These are phyloP conservation scores for Colletotrichum shisoi DNA, from an alignment of 2,329 filamentous ascomycete genomes.

Conservation along the genomic window DNA sequence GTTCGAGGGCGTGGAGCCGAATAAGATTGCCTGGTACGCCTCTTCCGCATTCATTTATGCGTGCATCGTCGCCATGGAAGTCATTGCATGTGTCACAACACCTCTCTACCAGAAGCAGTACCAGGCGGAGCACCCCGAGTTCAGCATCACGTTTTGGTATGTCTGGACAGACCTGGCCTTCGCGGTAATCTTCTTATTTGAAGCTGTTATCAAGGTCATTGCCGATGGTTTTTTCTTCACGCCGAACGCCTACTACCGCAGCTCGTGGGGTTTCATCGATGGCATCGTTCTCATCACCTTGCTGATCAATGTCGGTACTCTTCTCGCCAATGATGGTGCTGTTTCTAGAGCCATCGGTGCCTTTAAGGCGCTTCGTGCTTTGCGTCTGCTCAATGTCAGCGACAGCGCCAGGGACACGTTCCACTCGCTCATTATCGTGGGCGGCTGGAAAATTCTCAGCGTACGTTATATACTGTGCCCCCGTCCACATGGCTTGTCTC, in stretches of 20 bases:
- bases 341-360: slow-evolving; percentile 92
- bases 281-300: slow-evolving; percentile 88
- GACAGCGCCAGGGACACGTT: slow-evolving; percentile 96
- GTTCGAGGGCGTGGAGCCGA: slow-evolving; percentile 88
- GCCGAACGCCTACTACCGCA: slow-evolving; percentile 94
- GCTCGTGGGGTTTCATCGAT: slow-evolving; percentile 97
- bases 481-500: slow-evolving; percentile 1
- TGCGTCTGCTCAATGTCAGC: slow-evolving; percentile 92
- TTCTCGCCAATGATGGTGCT: slow-evolving; percentile 80
- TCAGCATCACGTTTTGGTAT: slow-evolving; percentile 83
- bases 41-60: slow-evolving; percentile 95
- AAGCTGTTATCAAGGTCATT: slow-evolving; percentile 89
- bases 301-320: slow-evolving; percentile 91
- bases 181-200: slow-evolving; percentile 82
- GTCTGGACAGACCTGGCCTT: slow-evolving; percentile 93
- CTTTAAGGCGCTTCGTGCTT: slow-evolving; percentile 93
- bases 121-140: slow-evolving; percentile 66
- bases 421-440: slow-evolving; percentile 92
- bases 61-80: slow-evolving; percentile 96
- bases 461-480: slow-evolving; percentile 56
- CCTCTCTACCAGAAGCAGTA: slow-evolving; percentile 93
- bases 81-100: slow-evolving; percentile 92
- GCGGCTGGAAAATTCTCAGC: slow-evolving; percentile 91
- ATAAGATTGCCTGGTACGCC: slow-evolving; percentile 87
- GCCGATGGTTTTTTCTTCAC: slow-evolving; percentile 97